phyloP scores from a whole-genome alignment of 306 rosid genomes.

The Fagus crenata region DNA sequence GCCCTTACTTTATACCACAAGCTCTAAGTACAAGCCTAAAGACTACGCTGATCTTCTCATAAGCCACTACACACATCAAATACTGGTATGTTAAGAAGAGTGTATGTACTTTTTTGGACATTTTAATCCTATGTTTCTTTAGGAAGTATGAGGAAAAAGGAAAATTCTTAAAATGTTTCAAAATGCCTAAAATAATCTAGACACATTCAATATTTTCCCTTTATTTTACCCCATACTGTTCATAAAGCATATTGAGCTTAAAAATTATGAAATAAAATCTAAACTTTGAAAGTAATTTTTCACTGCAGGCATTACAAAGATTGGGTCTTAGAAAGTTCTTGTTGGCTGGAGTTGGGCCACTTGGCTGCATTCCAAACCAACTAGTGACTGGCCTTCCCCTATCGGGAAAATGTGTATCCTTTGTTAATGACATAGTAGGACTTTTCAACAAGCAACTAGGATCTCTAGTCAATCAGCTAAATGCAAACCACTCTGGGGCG shows the following conservation, averaged over 20 bases:
- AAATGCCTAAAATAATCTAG: too few relatives aligned
- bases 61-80: constrained; percentile 6
- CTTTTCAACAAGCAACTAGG: constrained; percentile 31
- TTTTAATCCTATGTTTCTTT: too few relatives aligned
- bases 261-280: too few relatives aligned
- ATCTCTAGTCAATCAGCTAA: constrained; percentile 38
- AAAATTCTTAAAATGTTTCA: too few relatives aligned
- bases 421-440: constrained; percentile 19
- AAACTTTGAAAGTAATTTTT: background rate
- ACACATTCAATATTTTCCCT: too few relatives aligned
- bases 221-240: too few relatives aligned
- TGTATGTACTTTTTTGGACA: too few relatives aligned
- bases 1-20: constrained; percentile 23
- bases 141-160: too few relatives aligned
- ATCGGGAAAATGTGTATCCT: constrained; percentile 6
- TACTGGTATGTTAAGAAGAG: constrained; percentile 22
- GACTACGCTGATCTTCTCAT: constrained; percentile 36
- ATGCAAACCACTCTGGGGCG: constrained; percentile 13
- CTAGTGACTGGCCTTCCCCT: constrained; percentile 19
- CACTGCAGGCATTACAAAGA: constrained; percentile 26
- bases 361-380: constrained; percentile 45
- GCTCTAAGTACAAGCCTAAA: constrained; percentile 24
- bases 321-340: constrained; percentile 42
- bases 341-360: constrained; percentile 39
- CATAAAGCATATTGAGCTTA: too few relatives aligned